Evolutionary conservation across 2,329 filamentous ascomycete species (phyloP), one percentile per base, ranked within the genome.

Genomic region (Ophiostoma piceae): DNA sequence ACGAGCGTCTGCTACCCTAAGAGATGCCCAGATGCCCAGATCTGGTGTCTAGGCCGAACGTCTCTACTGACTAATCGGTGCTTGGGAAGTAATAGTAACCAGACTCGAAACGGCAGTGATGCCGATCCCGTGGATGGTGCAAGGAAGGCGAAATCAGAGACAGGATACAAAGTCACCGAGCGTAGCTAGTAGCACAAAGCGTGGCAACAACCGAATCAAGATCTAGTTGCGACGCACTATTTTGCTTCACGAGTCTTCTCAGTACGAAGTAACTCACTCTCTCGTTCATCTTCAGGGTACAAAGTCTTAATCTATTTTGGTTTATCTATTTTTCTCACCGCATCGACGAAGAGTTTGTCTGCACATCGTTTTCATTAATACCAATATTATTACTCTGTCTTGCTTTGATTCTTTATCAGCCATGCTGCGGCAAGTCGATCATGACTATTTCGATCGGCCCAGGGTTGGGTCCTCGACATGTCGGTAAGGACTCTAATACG

Each of bases 371-470:
- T 47, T 19, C 43, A 19, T 19, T 47, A n/a, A 47, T n/a, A 19
- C 43, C 43, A 47, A 19, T 19, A n/a, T 8, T 47, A 9, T 6
- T 19, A 47, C 26, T 29, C 26, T 5, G 43, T 47, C 16, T 19
- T 47, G 43, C 43, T 8, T 7, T 47, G 43, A 47, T 47, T 47
- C 43, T 12, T 57, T 57, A 57, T 57, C 51, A 57, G 51, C 47
- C n/a, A 26, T 57, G 51, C 22, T 12, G 51, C 22, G 19, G 19
- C 43, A 47, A 47, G 51, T 29, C 7, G 51, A 57, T 57, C 51
- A 57, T 57, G 51, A 26, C 51, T 57, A 57, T 57, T 57, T 14
- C 7, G 51, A 57, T 57, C 51, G 51, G 51, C 51, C 51, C 51
- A 26, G 22, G 22, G 22, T 26, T 26, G n/a, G 51, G n/a, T 29